Evolutionary conservation across 495 filamentous ascomycete species (phyloP), one percentile per base, ranked within the genome.

Genomic region (Pyronema omphalodes): DNA sequence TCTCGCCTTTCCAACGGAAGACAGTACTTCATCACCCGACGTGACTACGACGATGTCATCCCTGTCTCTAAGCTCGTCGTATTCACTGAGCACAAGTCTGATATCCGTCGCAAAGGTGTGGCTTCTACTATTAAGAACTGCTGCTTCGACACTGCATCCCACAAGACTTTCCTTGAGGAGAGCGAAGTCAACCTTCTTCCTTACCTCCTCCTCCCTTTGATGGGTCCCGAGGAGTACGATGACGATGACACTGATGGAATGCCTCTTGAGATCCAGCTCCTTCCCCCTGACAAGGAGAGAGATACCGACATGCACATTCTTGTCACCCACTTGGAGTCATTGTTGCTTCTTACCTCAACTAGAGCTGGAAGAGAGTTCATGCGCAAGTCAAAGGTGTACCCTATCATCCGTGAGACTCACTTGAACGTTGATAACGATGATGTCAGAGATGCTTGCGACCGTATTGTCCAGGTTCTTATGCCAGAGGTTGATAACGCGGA

Each of bases 41-140:
- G 87, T 60, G 73, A 75, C 7, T 88, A 93, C 65, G 86, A 93
- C 64, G 69, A 63, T 1, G 75, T 87, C n/a, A 74, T 93, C 7
- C 86, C 89, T 0, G 71, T 89, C 52, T 83, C 83, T 45, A 95
- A 95, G 70, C 71, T 94, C 46, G 81, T 79, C 37, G 86, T 95
- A 39, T 94, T 96, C 68, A 94, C 88, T 3, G 86, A 91, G 67
- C 86, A 94, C 67, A 71, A 76, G 56, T 84, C 83, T 17, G 70
- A 76, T 33, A 76, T 94, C 33, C 78, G 89, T 53, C 72, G 89
- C 54, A 87, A 83, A 59, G 91, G 91, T 7, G 86, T 94, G 33
- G 88, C 93, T n/a, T 84, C 79, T 29, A 84, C 84, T 12, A 85
- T 96, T 60, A 94, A 94, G 35, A 65, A 65, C 39, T 61, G 62